These are phyloP conservation scores for Termitomyces sp. DNA, from an alignment of 768 basidiomycete species.

Conservation along the genomic window DNA sequence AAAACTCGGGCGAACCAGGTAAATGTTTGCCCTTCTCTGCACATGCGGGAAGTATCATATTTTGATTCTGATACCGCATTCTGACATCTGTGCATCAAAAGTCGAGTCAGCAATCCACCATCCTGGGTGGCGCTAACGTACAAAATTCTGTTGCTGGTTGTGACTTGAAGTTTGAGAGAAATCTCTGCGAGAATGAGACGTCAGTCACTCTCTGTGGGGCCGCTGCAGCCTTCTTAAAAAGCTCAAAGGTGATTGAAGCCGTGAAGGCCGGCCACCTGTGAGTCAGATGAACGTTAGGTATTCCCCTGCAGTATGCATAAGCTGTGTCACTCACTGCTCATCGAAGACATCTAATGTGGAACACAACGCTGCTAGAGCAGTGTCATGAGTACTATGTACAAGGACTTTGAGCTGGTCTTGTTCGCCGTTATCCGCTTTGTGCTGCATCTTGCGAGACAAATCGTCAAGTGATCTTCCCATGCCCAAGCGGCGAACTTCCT, in stretches of 20 bases:
- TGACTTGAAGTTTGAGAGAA: conserved; percentile 33
- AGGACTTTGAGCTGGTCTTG: conserved; percentile 55
- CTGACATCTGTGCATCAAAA: conserved; percentile 42
- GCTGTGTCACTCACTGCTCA: conserved; percentile 39
- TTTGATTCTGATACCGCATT: conserved; percentile 72
- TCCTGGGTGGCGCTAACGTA: conserved; percentile 16
- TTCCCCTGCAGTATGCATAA: background rate
- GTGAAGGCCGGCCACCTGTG: conserved; percentile 73
- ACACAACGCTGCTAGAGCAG: conserved; percentile 57
- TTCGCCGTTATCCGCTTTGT: conserved; percentile 39
- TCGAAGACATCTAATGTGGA: conserved; percentile 70
- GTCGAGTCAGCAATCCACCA: background rate
- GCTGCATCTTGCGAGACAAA: conserved; percentile 55
- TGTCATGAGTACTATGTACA: conserved; percentile 70
- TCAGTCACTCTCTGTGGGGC: conserved; percentile 7
- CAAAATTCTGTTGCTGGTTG: conserved; percentile 35
- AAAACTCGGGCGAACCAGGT: conserved; percentile 66
- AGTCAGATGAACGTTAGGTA: background rate
- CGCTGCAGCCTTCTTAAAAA: conserved; percentile 40
- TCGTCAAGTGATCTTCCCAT: conserved; percentile 74
- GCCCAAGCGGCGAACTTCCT: conserved; percentile 69
- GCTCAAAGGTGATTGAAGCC: conserved; percentile 67
- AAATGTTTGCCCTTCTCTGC: conserved; percentile 62
- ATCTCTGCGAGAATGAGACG: conserved; percentile 26
- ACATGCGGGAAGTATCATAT: conserved; percentile 58